Evolutionary conservation across 1,284 basidiomycete species (phyloP), one percentile per base, ranked within the genome.

Genomic region (Sporisorium sorghi): DNA sequence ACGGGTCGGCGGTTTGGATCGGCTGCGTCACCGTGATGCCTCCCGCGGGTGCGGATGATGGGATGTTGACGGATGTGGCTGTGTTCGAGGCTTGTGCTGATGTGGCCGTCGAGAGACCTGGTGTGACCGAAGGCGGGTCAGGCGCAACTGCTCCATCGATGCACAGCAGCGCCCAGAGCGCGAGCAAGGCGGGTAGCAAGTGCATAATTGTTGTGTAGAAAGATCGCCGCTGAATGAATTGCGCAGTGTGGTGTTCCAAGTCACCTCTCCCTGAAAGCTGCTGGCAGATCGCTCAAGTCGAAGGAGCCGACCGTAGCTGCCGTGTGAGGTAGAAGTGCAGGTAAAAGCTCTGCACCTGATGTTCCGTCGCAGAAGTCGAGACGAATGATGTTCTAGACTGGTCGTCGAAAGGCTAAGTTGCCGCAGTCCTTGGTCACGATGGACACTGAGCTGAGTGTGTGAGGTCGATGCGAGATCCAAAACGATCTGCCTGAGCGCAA

Each of bases 11-110:
- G 2, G 81, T 83, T 50, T 83, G 77, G 14, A 75, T 61, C 1
- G 83, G 83, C 48, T 81, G 57, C 10, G 83, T 84, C 24, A 84
- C 61, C 2, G 80, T 80, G 42, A 84, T 46, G n/a, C 83, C 82
- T 26, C 83, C 83, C 2, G 66, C 77, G 19, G 79, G 60, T 24
- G 79, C 80, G 17, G 73, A 66, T 14, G 65, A 67, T 0, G 78
- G 71, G 39, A 82, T 82, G 55, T 76, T 67, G 40, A 50, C 30
- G 26, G 58, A 63, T 10, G 58, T 47, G 3, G 62, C 47, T 3
- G 65, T 54, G n/a, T 35, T 37, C 3, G 51, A 54, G 2, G 63
- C 52, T 47, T 54, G 62, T 32, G 51, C 44, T 8, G 50, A 39
- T 19, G 58, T 47, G 9, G 50, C 21, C 7, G 58, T 52, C 6